A percentile compares a stretch with the other conserved stretches of the same genome.
Evolutionary conservation across 805 yeast genomes (phyloP).

Genomic region (Ogataea zsoltii): DNA sequence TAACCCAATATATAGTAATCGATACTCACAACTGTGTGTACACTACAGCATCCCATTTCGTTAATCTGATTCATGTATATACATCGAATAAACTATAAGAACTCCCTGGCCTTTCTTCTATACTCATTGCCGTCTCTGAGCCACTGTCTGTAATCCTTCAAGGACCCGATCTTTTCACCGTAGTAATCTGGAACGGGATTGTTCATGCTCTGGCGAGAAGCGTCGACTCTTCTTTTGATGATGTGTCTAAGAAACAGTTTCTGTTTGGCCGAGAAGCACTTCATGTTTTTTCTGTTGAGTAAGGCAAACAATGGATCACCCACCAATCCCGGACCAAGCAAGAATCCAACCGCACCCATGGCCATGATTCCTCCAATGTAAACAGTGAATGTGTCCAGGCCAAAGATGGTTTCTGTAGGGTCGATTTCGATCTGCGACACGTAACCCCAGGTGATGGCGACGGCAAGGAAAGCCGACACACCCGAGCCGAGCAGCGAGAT

Average conservation of each 20-base stretch:
- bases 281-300: conserved; percentile 46
- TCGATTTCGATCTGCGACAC: conserved; percentile 83
- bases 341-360: conserved; percentile 75
- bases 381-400: conserved; percentile 86
- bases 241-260: conserved; percentile 73
- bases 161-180: conserved; percentile 90
- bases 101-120: conserved; percentile 77
- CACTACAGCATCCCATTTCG: neutral
- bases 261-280: conserved; percentile 60
- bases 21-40: too few relatives aligned
- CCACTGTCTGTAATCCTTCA: conserved; percentile 92
- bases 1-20: too few relatives aligned
- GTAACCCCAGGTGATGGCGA: conserved; percentile 68
- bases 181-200: conserved; percentile 99
- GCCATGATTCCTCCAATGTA: conserved; percentile 71
- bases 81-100: conserved; percentile 43
- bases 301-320: conserved; percentile 72
- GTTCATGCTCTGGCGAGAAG: conserved; percentile 82
- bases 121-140: conserved; percentile 91
- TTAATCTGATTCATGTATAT: neutral
- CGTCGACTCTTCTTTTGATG: conserved; percentile 82
- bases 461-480: conserved; percentile 65
- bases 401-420: conserved; percentile 84
- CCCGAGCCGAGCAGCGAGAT: conserved; percentile 69
- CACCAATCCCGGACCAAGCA: conserved; percentile 73